Evolutionary conservation across 2,329 filamentous ascomycete species (phyloP).

Genomic region (Ceratocystis smalleyi): DNA sequence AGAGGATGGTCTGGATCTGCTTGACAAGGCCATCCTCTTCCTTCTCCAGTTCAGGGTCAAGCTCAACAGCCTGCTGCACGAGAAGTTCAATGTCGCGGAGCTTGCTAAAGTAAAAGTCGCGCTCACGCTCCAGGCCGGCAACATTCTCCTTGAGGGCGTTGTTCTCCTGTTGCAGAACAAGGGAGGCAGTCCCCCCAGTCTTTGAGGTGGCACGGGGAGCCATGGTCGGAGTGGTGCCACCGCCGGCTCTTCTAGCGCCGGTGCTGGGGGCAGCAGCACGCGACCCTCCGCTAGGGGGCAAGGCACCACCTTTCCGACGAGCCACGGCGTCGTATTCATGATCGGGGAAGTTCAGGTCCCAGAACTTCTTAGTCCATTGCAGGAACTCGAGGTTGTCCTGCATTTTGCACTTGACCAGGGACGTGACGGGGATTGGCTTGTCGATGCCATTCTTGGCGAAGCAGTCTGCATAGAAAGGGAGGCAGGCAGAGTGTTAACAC

Average conservation of each 20-base stretch:
- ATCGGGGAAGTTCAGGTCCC: slow-evolving; percentile 95
- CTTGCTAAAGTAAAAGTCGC: slow-evolving; percentile 99
- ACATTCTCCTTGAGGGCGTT: slow-evolving; percentile 86
- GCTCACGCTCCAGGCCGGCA: slow-evolving; percentile 81
- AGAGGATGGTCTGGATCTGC: slow-evolving; percentile 90
- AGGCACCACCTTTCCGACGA: slow-evolving; percentile 63
- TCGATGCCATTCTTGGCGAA: slow-evolving; percentile 82
- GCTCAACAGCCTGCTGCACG: slow-evolving; percentile 82
- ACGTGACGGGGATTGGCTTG: slow-evolving; percentile 74
- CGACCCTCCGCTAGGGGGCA: slow-evolving; percentile 34
- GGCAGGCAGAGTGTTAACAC: slow-evolving; percentile 14
- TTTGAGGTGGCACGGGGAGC: slow-evolving; percentile 28
- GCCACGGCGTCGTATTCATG: slow-evolving; percentile 87
- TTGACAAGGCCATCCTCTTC: slow-evolving; percentile 84
- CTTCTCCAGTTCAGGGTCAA: slow-evolving; percentile 84
- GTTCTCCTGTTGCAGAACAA: slow-evolving; percentile 73
- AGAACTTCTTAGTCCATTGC: slow-evolving; percentile 91
- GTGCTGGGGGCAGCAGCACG: slow-evolving; percentile 35
- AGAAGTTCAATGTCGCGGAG: slow-evolving; percentile 90
- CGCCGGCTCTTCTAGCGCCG: slow-evolving; percentile 36
- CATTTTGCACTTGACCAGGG: slow-evolving; percentile 96
- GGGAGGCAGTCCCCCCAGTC: slow-evolving; percentile 34
- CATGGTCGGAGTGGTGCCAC: slow-evolving; percentile 49
- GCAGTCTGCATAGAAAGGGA: slow-evolving; percentile 39
- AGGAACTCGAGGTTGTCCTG: slow-evolving; percentile 99